Evolutionary conservation across 257 asterid genomes (phyloP).

Genomic region (Nicotiana noctiflora): DNA sequence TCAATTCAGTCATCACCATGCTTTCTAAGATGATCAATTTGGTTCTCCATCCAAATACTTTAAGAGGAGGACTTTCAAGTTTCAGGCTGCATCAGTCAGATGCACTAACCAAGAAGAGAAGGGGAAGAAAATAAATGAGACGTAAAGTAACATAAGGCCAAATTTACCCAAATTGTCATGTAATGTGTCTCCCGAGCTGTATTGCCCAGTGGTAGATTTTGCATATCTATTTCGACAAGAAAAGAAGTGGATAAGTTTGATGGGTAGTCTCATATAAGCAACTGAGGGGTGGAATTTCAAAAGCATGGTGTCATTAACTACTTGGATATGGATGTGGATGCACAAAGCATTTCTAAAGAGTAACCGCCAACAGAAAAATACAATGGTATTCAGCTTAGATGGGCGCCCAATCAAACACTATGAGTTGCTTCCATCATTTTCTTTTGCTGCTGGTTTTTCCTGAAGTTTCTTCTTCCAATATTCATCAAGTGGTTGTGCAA

Average conservation of each 20-base stretch:
- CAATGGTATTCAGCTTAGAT: neutral
- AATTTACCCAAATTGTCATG: neutral
- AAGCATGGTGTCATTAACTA: neutral
- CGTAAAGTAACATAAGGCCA: neutral
- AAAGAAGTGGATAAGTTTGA: neutral
- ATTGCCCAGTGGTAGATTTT: neutral
- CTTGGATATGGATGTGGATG: neutral
- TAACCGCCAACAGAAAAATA: neutral
- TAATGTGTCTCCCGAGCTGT: neutral
- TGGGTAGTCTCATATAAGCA: neutral
- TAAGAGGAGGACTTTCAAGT: neutral
- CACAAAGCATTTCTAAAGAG: neutral
- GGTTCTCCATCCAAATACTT: neutral
- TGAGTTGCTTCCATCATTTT: conserved; percentile 28
- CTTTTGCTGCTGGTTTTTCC: conserved; percentile 62
- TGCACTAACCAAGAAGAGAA: neutral
- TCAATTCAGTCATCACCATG: neutral
- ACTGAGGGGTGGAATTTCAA: neutral
- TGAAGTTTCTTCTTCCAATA: conserved; percentile 83
- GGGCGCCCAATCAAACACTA: neutral
- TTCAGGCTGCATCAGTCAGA: neutral
- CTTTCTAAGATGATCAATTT: neutral
- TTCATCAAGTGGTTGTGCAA: conserved; percentile 87
- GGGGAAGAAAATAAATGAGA: neutral
- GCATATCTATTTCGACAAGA: neutral